These are phyloP conservation scores for Aureobasidium leucospermi DNA, from an alignment of 2,329 filamentous ascomycete species.

Conservation along the genomic window DNA sequence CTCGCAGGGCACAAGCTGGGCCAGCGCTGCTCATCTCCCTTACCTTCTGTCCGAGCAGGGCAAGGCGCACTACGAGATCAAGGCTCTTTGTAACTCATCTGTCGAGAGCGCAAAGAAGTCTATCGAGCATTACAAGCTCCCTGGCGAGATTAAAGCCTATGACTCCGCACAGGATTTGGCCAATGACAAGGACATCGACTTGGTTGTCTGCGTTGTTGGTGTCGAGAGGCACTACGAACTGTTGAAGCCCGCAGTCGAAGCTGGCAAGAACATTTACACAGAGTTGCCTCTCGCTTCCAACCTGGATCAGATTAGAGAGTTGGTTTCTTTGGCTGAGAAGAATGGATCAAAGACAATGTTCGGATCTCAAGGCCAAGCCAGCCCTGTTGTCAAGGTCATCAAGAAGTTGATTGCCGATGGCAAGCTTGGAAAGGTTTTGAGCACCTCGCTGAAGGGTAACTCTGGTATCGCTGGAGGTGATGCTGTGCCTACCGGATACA, in stretches of 20 bases:
- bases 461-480: conserved; percentile 8
- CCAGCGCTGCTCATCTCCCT: conserved; percentile 49
- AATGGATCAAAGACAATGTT: conserved; percentile 39
- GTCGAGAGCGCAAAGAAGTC: conserved; percentile 36
- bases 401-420: conserved; percentile 37
- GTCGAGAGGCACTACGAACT: conserved; percentile 38
- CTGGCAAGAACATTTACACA: conserved; percentile 43
- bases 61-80: conserved; percentile 35
- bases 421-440: conserved; percentile 38
- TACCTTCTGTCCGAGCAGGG: conserved; percentile 39
- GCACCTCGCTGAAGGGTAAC: conserved; percentile 28
- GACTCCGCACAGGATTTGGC: conserved; percentile 38
- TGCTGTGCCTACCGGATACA: not conserved
- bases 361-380: conserved; percentile 40
- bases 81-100: conserved; percentile 44
- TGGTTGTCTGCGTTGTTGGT: conserved; percentile 39
- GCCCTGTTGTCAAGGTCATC: conserved; percentile 34
- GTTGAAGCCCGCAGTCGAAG: conserved; percentile 36
- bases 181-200: conserved; percentile 39
- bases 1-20: conserved; percentile 40
- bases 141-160: conserved; percentile 36
- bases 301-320: conserved; percentile 35
- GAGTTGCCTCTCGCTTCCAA: conserved; percentile 44
- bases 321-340: conserved; percentile 34
- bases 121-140: conserved; percentile 34